Evolutionary conservation across 2,329 filamentous ascomycete genomes (phyloP), one percentile per base, ranked within the genome.

Genomic region (Spiromastix sp.): DNA sequence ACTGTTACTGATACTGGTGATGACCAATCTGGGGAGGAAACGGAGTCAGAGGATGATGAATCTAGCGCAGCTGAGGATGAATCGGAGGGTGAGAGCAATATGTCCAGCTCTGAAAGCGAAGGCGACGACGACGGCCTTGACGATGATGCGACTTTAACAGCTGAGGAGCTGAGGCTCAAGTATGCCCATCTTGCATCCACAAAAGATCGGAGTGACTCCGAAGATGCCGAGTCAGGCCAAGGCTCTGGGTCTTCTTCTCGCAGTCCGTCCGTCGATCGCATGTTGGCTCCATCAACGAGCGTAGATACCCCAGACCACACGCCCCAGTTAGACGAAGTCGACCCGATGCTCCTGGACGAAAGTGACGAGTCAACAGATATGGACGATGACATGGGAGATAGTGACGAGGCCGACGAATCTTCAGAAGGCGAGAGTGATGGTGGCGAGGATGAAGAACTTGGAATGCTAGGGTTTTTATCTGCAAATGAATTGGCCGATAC

Each of bases 1-100:
- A n/a, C n/a, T n/a, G n/a, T n/a, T n/a, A 12, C 44, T 77, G 26
- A 57, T 57, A 26, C 70, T 66, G 20, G 79, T 70, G 0, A 49
- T 72, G 80, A 48, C 63, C 51, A 71, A 72, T 45, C 72, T 74
- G 52, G 78, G 71, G 59, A 78, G 74, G 50, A 84, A 77, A 32
- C 69, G 73, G 53, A 78, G 71, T 60, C 79, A 76, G 50, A 84
- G 77, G 32, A 68, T 82, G 49, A 84, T 80, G 48, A 77, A 80
- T 61, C 82, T 77, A 48, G 79, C 83, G 48, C 59, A 12, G 56
- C 48, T 11, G 52, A 57, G 38, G 83, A 79, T 0, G 80, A 81
- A 42, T 50, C 50, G 20, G 68, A 69, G 11, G 65, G 68, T 19
- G 72, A 68, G 39, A 60, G 56, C 30, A 70, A 71, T 21, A 71